Conservation (phyloP, 208 protist species). For the Leishmania tropica region DNA sequence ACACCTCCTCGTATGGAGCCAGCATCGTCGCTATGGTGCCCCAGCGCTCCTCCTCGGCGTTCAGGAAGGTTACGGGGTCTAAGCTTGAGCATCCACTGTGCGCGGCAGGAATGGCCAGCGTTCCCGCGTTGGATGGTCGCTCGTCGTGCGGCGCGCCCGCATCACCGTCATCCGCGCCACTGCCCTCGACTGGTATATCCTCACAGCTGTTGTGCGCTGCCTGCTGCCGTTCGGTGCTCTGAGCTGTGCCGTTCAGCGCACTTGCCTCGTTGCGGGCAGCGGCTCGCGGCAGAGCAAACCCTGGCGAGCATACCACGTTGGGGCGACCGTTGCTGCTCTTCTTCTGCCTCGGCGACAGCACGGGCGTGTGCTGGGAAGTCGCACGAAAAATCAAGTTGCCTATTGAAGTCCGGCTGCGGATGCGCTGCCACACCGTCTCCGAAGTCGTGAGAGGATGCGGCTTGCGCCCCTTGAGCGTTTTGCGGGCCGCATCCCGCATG, state of each 20-base stretch:
- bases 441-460: conserved; percentile 18
- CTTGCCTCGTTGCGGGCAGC: neutral
- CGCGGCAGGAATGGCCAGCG: conserved; percentile 3
- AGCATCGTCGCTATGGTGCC: conserved; percentile 36
- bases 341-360: neutral
- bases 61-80: conserved; percentile 44
- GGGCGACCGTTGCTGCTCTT: neutral
- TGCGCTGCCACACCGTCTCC: conserved; percentile 31
- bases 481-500: conserved; percentile 11
- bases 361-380: neutral
- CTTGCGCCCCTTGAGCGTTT: conserved; percentile 22
- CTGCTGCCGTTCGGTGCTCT: neutral
- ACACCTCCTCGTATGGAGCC: conserved; percentile 47
- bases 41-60: conserved; percentile 43
- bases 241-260: neutral
- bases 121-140: neutral
- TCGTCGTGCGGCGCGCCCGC: neutral
- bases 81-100: conserved; percentile 27
- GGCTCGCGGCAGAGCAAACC: neutral
- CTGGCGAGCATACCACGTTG: neutral
- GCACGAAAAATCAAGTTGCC: conserved; percentile 48
- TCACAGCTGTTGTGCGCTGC: neutral
- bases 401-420: conserved; percentile 38
- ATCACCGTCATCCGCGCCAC: neutral
- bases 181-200: neutral